These are phyloP conservation scores for Calocera viscosa DNA, from an alignment of 768 basidiomycete genomes.

Conservation along the genomic window DNA sequence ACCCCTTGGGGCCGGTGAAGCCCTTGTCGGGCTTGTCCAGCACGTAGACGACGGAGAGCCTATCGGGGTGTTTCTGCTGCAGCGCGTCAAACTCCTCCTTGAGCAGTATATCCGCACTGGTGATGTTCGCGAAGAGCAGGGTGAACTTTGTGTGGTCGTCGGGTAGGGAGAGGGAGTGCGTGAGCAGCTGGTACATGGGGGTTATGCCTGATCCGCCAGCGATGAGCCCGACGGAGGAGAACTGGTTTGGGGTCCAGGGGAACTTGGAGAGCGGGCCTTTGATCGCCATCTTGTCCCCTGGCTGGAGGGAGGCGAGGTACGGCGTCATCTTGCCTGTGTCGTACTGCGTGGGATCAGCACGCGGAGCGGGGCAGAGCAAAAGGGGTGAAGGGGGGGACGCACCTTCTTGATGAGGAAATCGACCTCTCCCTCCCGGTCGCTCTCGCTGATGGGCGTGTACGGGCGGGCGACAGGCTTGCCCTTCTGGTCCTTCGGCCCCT, in stretches of 20 bases:
- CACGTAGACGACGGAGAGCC: conserved; percentile 70
- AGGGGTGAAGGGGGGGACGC: not conserved
- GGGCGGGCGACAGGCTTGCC: conserved; percentile 83
- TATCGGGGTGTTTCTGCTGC: conserved; percentile 52
- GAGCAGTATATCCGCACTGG: conserved; percentile 81
- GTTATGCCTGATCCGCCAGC: conserved; percentile 92
- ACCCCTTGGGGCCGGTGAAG: conserved; percentile 53
- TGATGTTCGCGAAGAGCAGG: conserved; percentile 79
- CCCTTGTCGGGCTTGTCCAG: conserved; percentile 64
- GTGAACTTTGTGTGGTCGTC: conserved; percentile 95
- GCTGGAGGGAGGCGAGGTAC: conserved; percentile 63
- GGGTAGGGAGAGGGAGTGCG: conserved; percentile 47
- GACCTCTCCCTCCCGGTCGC: conserved; percentile 62
- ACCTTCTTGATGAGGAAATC: conserved; percentile 67
- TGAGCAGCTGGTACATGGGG: conserved; percentile 70
- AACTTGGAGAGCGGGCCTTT: conserved; percentile 89
- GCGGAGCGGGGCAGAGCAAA: not conserved
- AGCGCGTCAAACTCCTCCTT: conserved; percentile 61
- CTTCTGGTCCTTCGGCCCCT: conserved; percentile 48
- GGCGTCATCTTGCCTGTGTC: conserved; percentile 75
- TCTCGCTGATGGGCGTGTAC: conserved; percentile 81
- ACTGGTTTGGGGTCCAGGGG: conserved; percentile 71
- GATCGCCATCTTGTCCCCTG: conserved; percentile 68
- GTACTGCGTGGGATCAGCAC: conserved; percentile 26
- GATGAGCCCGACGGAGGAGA: conserved; percentile 75